A percentile compares a stretch with the other conserved stretches of the same genome.
Conservation (phyloP, 306 rosid genomes). For the Luffa aegyptiaca region DNA sequence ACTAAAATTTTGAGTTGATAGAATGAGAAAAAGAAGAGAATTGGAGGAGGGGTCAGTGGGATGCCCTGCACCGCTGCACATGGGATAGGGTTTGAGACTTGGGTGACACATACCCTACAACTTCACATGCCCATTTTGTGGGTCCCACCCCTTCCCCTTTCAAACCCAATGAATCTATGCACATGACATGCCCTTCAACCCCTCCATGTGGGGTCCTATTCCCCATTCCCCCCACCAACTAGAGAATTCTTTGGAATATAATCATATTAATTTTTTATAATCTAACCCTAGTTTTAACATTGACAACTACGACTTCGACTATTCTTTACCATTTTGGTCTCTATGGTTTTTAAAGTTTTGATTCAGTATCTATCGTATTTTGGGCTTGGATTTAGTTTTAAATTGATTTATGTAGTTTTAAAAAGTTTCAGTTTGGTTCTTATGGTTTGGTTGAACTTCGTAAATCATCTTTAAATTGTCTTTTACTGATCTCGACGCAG, state of each 20-base stretch:
- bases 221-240: constrained; percentile 1
- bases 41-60: constrained; percentile 33
- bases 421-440: no score
- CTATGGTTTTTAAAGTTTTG: no score
- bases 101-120: constrained; percentile 50
- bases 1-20: not conserved
- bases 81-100: constrained; percentile 70
- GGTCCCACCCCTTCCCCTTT: constrained; percentile 23
- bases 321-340: no score
- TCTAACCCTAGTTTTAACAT: no score
- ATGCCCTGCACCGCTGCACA: constrained; percentile 83
- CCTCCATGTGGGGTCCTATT: constrained; percentile 31
- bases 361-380: no score
- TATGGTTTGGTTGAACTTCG: no score
- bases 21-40: not conserved
- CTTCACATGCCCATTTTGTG: constrained; percentile 51
- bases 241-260: not conserved
- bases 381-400: no score
- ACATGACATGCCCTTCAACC: constrained; percentile 32
- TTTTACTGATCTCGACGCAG: no score
- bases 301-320: not conserved
- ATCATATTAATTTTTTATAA: no score
- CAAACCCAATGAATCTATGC: constrained; percentile 40
- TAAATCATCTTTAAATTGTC: no score
- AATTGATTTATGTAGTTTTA: no score